phyloP scores from a whole-genome alignment of 2,329 filamentous ascomycete genomes.

The Penicillium sp. region DNA sequence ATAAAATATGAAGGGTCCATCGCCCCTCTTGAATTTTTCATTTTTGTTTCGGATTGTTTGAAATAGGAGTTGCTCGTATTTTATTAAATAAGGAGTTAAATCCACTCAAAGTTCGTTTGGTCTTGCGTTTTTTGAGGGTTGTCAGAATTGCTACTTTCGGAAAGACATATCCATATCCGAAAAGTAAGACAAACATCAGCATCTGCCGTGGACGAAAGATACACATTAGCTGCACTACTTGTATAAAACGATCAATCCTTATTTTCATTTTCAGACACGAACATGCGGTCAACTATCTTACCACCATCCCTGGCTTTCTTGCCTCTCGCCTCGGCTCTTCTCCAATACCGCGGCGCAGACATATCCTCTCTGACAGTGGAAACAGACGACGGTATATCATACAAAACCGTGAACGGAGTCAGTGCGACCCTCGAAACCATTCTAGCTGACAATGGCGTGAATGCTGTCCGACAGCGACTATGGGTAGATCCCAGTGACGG shows the following conservation, averaged over 20 bases:
- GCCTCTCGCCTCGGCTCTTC: constrained; percentile 36
- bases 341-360: constrained; percentile 65
- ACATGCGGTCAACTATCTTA: neutral
- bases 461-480: constrained; percentile 66
- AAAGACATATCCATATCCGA: constrained; percentile 1
- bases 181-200: neutral
- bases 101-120: neutral
- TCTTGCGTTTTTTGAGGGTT: no score
- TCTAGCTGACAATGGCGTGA: constrained; percentile 59
- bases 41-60: no score
- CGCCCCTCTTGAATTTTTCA: no score
- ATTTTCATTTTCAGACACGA: no score
- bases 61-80: neutral
- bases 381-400: constrained; percentile 58
- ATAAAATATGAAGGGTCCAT: no score
- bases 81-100: neutral
- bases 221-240: neutral
- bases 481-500: constrained; percentile 67
- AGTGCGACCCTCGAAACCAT: constrained; percentile 60
- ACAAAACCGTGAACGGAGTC: constrained; percentile 55
- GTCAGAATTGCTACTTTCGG: constrained; percentile 6
- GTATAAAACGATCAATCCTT: no score
- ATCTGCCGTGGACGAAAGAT: neutral
- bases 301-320: constrained; percentile 12
- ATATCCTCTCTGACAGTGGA: constrained; percentile 65